phyloP scores from a whole-genome alignment of 2,329 filamentous ascomycete genomes.

The Alternaria sp. region DNA sequence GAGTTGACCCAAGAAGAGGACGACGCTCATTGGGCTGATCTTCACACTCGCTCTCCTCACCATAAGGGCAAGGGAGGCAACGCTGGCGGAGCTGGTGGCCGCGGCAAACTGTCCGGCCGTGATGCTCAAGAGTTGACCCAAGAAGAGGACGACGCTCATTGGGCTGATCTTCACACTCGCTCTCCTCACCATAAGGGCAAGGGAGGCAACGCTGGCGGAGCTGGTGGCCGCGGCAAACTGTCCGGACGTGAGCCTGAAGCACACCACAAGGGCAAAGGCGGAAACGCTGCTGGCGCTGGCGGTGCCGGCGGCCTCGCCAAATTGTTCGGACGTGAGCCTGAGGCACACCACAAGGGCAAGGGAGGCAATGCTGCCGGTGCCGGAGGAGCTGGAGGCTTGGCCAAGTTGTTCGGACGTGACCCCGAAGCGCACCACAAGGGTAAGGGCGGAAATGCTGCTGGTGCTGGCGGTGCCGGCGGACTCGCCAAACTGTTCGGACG shows the following conservation, averaged over 20 bases:
- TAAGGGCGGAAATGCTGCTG: constrained; percentile 2
- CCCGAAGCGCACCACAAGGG: constrained; percentile 10
- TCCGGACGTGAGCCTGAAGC: neutral
- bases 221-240: neutral
- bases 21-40: neutral
- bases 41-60: constrained; percentile 7
- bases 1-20: neutral
- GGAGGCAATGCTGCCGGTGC: constrained; percentile 6
- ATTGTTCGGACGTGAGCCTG: neutral
- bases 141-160: neutral
- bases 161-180: neutral
- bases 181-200: constrained; percentile 19
- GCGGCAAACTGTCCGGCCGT: neutral
- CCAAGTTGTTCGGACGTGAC: neutral
- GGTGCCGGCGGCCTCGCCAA: neutral
- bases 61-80: constrained; percentile 15
- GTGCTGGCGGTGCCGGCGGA: neutral
- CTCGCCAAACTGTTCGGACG: neutral
- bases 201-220: neutral
- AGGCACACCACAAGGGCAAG: constrained; percentile 17
- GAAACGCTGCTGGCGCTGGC: neutral
- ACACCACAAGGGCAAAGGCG: constrained; percentile 15
- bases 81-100: neutral
- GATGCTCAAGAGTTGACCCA: neutral
- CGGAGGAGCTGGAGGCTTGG: neutral